phyloP scores from a whole-genome alignment of 2,329 filamentous ascomycete genomes.

The Knufia petricola region DNA sequence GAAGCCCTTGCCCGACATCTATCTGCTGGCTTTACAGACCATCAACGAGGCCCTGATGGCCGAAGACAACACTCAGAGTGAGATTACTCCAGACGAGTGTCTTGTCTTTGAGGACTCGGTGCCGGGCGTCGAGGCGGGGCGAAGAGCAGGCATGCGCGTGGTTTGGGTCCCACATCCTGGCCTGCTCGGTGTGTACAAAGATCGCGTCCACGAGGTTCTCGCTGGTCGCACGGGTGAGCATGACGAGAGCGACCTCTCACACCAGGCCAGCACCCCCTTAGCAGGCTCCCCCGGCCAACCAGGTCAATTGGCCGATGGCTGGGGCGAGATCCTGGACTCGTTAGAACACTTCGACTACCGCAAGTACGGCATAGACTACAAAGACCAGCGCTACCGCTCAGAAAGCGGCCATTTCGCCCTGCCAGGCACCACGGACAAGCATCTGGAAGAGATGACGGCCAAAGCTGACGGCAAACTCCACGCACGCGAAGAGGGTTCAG shows the following conservation, averaged over 20 bases:
- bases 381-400: slow-evolving; percentile 13
- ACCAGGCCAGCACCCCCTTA: slow-evolving; percentile 29
- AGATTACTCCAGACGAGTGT: slow-evolving; percentile 73
- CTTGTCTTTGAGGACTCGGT: slow-evolving; percentile 95
- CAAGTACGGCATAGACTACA: slow-evolving; percentile 45
- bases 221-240: slow-evolving; percentile 70
- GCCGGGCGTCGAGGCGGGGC: slow-evolving; percentile 79
- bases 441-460: slow-evolving; percentile 22
- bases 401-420: slow-evolving; percentile 17
- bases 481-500: background rate
- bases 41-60: slow-evolving; percentile 62
- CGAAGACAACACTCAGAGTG: slow-evolving; percentile 46
- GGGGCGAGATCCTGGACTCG: slow-evolving; percentile 43
- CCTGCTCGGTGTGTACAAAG: slow-evolving; percentile 64
- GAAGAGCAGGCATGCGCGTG: slow-evolving; percentile 88
- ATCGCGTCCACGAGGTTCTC: slow-evolving; percentile 69
- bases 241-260: slow-evolving; percentile 40
- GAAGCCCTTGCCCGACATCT: slow-evolving; percentile 93
- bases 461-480: slow-evolving; percentile 17
- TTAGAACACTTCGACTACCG: slow-evolving; percentile 53
- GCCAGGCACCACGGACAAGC: slow-evolving; percentile 20
- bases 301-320: slow-evolving; percentile 52
- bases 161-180: slow-evolving; percentile 83
- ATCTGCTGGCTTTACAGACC: slow-evolving; percentile 70
- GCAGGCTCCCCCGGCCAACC: slow-evolving; percentile 37